These are phyloP conservation scores for Colletotrichum sp. DNA, from an alignment of 2,329 filamentous ascomycete genomes.

Conservation along the genomic window DNA sequence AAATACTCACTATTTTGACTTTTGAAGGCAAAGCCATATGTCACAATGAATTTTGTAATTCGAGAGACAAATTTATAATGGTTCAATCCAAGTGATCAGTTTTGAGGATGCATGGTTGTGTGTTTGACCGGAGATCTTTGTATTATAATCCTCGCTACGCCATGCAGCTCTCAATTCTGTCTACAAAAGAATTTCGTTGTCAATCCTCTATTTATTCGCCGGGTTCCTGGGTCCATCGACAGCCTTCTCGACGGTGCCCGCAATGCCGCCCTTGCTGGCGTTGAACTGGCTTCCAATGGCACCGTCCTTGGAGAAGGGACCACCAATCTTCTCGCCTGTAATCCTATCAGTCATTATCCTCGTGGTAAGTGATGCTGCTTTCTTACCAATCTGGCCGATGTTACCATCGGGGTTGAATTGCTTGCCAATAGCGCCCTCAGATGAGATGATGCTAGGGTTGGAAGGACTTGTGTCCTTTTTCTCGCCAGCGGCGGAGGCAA, in stretches of 20 bases:
- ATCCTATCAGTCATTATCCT: rapidly evolving
- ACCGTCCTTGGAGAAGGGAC: constrained; percentile 10
- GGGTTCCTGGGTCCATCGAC: constrained; percentile 10
- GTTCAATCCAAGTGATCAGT: rapidly evolving
- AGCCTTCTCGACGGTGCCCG: constrained; percentile 5
- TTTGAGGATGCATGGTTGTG: rapidly evolving
- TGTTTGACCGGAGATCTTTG: not conserved
- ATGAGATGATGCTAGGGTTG: constrained; percentile 14
- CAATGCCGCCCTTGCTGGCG: constrained; percentile 8
- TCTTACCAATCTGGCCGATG: constrained; percentile 11
- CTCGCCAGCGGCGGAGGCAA: not conserved
- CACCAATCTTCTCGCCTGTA: constrained; percentile 6
- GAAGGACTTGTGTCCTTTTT: constrained; percentile 7
- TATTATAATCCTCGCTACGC: not conserved
- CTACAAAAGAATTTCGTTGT: not conserved
- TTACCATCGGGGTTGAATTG: constrained; percentile 18
- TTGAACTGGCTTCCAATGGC: constrained; percentile 12
- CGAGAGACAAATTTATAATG: too few relatives aligned
- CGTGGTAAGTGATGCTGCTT: rapidly evolving
- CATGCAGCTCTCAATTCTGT: not conserved
- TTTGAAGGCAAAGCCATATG: too few relatives aligned
- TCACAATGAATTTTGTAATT: too few relatives aligned
- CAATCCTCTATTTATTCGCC: not conserved
- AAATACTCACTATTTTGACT: too few relatives aligned
- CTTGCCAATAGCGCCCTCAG: constrained; percentile 11